Evolutionary conservation across 164 flowering plant genomes (phyloP).

Genomic region (Macadamia integrifolia): DNA sequence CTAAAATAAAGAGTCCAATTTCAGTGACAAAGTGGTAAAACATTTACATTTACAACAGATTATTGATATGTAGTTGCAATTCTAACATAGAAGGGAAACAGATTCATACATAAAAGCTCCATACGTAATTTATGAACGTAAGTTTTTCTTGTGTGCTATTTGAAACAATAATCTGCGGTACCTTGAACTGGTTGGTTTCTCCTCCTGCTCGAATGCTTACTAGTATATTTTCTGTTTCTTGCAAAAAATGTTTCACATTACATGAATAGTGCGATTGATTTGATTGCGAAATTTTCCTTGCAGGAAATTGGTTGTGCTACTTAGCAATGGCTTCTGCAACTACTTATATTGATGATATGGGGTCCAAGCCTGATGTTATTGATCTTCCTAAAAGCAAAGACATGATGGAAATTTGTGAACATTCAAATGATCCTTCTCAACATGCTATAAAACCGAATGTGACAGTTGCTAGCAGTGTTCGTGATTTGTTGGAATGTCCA

Average conservation of each 20-base stretch:
- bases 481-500: slow-evolving; percentile 86
- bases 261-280: background rate
- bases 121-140: no score
- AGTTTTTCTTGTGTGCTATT: background rate
- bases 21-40: no score
- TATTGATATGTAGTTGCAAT: no score
- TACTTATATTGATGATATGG: slow-evolving; percentile 53
- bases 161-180: background rate
- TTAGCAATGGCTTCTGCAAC: slow-evolving; percentile 50
- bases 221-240: background rate
- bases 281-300: background rate
- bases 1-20: no score
- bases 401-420: slow-evolving; percentile 40
- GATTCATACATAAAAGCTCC: no score
- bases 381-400: slow-evolving; percentile 59
- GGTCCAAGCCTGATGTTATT: slow-evolving; percentile 52
- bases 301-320: background rate
- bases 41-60: no score
- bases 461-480: slow-evolving; percentile 64
- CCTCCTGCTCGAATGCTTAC: background rate
- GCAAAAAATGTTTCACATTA: background rate
- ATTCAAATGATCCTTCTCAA: slow-evolving; percentile 48
- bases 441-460: slow-evolving; percentile 44
- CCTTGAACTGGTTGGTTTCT: background rate
- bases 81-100: no score